Evolutionary conservation across 805 yeast species (phyloP).

Genomic region (Starmerella stellata): DNA sequence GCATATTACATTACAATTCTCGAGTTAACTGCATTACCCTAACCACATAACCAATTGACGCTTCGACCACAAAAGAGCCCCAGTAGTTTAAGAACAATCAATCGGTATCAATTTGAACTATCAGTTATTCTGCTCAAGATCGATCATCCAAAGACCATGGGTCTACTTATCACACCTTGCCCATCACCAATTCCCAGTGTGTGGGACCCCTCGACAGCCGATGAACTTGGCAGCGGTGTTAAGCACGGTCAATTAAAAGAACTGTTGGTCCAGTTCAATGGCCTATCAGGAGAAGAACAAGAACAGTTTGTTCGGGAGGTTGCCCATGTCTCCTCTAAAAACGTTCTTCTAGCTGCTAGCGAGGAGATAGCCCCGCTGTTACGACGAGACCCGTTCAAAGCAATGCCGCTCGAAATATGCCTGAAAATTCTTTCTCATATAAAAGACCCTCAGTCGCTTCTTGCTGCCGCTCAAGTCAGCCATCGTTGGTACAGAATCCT

Average conservation of each 20-base stretch:
- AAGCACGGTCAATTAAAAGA: slow-evolving; percentile 1
- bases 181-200: slow-evolving; percentile 20
- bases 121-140: background rate
- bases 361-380: slow-evolving; percentile 24
- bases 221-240: background rate
- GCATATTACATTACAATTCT: too few relatives aligned
- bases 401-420: slow-evolving; percentile 63
- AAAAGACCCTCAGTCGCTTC: slow-evolving; percentile 66
- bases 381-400: slow-evolving; percentile 27
- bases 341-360: slow-evolving; percentile 18
- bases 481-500: slow-evolving; percentile 45
- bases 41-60: background rate
- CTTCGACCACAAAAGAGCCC: background rate
- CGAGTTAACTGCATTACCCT: too few relatives aligned
- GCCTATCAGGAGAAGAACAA: slow-evolving; percentile 13
- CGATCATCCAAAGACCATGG: slow-evolving; percentile 1
- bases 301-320: slow-evolving; percentile 15
- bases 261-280: slow-evolving; percentile 11
- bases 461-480: slow-evolving; percentile 85
- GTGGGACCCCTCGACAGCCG: slow-evolving; percentile 1
- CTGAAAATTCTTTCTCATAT: slow-evolving; percentile 67
- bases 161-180: slow-evolving; percentile 19
- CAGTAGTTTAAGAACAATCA: too few relatives aligned
- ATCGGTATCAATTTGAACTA: background rate
- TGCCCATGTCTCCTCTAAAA: slow-evolving; percentile 16